A percentile compares a stretch with the other conserved stretches of the same genome.
phyloP scores from a whole-genome alignment of 306 rosid genomes.

The Hylodesmum podocarpum region DNA sequence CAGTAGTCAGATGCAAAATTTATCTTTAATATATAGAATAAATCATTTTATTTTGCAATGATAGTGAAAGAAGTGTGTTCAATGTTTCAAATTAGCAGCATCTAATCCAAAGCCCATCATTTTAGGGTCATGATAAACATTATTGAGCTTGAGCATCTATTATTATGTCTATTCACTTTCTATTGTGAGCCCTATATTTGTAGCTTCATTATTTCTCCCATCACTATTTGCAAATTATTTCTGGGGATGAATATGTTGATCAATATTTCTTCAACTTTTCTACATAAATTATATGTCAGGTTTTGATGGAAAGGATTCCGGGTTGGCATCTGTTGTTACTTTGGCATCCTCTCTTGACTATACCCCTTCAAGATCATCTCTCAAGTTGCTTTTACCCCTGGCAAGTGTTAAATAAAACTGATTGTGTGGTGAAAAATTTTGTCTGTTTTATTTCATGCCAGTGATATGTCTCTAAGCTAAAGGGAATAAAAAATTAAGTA shows the following conservation, averaged over 20 bases:
- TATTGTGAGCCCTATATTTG: background rate
- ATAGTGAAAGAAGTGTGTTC: background rate
- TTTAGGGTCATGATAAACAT: background rate
- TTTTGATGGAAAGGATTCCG: constrained; percentile 55
- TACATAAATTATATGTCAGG: constrained; percentile 45
- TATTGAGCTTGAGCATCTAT: constrained; percentile 2
- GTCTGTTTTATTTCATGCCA: background rate
- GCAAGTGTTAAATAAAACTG: constrained; percentile 50
- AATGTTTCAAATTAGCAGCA: background rate
- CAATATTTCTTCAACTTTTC: constrained; percentile 5
- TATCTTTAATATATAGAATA: background rate
- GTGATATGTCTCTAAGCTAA: constrained; percentile 4
- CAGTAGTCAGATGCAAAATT: background rate
- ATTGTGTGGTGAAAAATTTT: background rate
- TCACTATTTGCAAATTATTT: background rate
- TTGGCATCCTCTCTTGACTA: constrained; percentile 89
- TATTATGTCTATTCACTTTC: background rate
- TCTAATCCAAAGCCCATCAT: background rate
- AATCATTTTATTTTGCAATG: background rate
- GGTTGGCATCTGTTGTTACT: constrained; percentile 69
- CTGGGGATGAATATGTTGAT: background rate
- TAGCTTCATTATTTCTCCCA: background rate
- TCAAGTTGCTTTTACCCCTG: constrained; percentile 82
- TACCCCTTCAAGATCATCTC: constrained; percentile 74
- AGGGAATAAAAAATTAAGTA: background rate